Evolutionary conservation across 495 filamentous ascomycete genomes (phyloP), one percentile per base, ranked within the genome.

Genomic region (Lichenothelia convexa): DNA sequence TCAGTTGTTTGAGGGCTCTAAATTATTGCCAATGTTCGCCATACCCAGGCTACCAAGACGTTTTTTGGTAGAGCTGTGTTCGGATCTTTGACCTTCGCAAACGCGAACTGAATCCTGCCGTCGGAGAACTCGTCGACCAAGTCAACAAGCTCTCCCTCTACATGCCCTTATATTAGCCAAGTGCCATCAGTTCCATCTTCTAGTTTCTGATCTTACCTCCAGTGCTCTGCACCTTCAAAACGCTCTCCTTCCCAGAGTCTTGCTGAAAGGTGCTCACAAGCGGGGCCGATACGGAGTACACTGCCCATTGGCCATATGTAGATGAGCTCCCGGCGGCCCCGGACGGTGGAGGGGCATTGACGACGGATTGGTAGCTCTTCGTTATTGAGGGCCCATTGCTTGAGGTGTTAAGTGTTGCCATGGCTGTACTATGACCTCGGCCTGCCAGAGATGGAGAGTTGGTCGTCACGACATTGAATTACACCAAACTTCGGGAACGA

Each of bases 101-200:
- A 99, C 17, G 85, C 89, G 59, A 93, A 95, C 62, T 99, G 89
- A 34, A 95, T 75, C 43, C 83, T 74, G 30, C 89, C 89, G 56
- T 99, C 89, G 38, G 75, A 94, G 58, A 99, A 93, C 36, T 99
- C 89, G 36, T 99, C 91, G 45, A 93, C 73, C n/a, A 99, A 67
- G 39, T 93, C 84, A n/a, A 67, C 60, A 36, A 99, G 64, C 57
- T 99, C 91, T 36, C 89, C 91, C 57, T 94, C 87, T 92, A 48
- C 15, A 34, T 22, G 6, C 11, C 30, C 6, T 16, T 31, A 39
- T 29, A 19, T 47, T 35, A 40, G 35, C 38, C 23, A 35, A 39
- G 19, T 23, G 33, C 20, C 9, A 5, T 15, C 3, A 15, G 12
- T 21, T 18, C 21, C 5, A 21, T 12, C 3, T 32, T 11, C 18